Evolutionary conservation across 31 red algal genomes (phyloP).

Genomic region (Asparagopsis taxiformis): DNA sequence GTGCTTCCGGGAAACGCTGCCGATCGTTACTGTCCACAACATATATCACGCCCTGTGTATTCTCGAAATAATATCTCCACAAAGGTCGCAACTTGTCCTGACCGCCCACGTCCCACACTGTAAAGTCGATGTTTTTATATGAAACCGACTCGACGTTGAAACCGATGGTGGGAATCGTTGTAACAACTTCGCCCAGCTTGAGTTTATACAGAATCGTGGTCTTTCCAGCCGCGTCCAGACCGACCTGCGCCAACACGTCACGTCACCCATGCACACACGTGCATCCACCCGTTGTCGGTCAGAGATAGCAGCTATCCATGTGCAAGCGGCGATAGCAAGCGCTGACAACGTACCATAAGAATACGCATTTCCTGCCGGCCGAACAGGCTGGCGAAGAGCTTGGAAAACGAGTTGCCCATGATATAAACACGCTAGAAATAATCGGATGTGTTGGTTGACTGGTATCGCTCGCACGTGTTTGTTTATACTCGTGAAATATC

Average conservation of each 20-base stretch:
- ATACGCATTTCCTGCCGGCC: not conserved
- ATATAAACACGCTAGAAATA: too few species aligned
- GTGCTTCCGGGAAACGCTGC: slow-evolving; percentile 55
- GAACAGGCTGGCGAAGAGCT: not conserved
- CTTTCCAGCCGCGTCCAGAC: not conserved
- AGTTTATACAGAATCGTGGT: slow-evolving; percentile 82
- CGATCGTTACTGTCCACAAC: slow-evolving; percentile 81
- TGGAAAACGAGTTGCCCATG: not conserved
- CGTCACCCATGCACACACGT: too few species aligned
- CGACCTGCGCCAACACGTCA: too few species aligned
- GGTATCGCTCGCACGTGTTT: too few species aligned
- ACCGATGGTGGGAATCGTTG: slow-evolving; percentile 77
- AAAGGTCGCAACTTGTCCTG: slow-evolving; percentile 71
- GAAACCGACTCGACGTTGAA: slow-evolving; percentile 10
- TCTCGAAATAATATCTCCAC: slow-evolving; percentile 76
- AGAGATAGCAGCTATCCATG: too few species aligned
- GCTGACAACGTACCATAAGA: not conserved
- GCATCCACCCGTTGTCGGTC: too few species aligned
- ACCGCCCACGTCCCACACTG: slow-evolving; percentile 79
- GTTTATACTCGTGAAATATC: too few species aligned
- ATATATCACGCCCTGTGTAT: slow-evolving; percentile 73
- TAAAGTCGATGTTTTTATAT: slow-evolving; percentile 76
- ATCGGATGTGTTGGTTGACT: too few species aligned
- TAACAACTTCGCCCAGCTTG: slow-evolving; percentile 81
- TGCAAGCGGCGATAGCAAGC: too few species aligned